Evolutionary conservation across 257 asterid genomes (phyloP), one percentile per base, ranked within the genome.

Genomic region (Schizonepeta tenuifolia): DNA sequence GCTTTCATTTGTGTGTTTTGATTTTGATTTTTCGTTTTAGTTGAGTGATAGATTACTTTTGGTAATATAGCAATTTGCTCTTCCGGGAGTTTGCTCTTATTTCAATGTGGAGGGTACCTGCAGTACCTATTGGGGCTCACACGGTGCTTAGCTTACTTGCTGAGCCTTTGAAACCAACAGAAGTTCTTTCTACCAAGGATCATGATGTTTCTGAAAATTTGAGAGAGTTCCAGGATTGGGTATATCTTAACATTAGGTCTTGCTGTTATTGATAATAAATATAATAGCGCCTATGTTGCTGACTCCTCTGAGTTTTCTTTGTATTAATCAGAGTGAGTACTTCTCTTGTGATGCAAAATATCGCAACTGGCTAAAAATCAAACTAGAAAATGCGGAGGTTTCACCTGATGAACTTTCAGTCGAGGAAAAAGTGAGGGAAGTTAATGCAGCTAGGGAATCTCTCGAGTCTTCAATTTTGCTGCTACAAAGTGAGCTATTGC

Each of bases 21-120:
- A 11, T 12, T 57, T 75, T 40, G 13, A 26, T 43, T 61, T 44
- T 53, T 56, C 62, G 43, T 60, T 67, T 67, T 70, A 61, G 56
- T 75, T 68, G 66, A 61, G 69, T 75, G 79, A 76, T 75, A 26
- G 38, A 64, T 64, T 67, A 54, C 50, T 67, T 75, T 72, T 78
- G 65, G 82, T 78, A 78, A 66, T 69, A 38, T 70, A 95, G 99
- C 93, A 95, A 95, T 76, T 73, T 95, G 76, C 89, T 95, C 79
- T 95, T 95, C 82, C 87, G 98, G 79, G 99, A 95, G 81, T 95
- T 95, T 63, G 93, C 99, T 67, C 95, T 95, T 78, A 90, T 90
- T 62, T 92, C 98, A 46, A 90, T 92, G 98, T 90, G 99, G 99
- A 88, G 99, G 83, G 91, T 92, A 74, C 96, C 99, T 46, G 91